phyloP scores from a whole-genome alignment of 169 alveolate species.

The Babesia caballi region DNA sequence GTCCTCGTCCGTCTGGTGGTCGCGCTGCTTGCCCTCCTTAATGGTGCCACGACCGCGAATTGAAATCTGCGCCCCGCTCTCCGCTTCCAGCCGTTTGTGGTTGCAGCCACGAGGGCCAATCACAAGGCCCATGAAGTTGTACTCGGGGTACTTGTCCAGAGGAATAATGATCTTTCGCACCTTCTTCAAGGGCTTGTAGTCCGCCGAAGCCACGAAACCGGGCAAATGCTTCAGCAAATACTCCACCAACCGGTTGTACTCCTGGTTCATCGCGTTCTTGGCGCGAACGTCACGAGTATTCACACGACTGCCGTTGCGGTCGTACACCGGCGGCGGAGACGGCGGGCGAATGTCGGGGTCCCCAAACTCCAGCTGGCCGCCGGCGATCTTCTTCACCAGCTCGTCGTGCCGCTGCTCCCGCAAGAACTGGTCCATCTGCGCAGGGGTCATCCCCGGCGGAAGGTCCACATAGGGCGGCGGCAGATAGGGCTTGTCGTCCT shows the following conservation, averaged over 20 bases:
- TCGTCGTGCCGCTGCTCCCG: slow-evolving; percentile 89
- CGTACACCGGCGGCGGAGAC: slow-evolving; percentile 90
- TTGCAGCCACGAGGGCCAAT: slow-evolving; percentile 94
- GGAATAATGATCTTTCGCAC: slow-evolving; percentile 84
- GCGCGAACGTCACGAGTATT: slow-evolving; percentile 88
- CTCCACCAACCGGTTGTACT: slow-evolving; percentile 83
- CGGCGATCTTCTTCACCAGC: slow-evolving; percentile 78
- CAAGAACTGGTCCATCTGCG: slow-evolving; percentile 85
- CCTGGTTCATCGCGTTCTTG: slow-evolving; percentile 83
- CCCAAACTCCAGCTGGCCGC: slow-evolving; percentile 84
- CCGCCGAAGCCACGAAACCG: slow-evolving; percentile 88
- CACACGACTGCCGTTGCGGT: slow-evolving; percentile 83
- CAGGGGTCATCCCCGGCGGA: slow-evolving; percentile 85
- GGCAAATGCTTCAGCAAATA: slow-evolving; percentile 79
- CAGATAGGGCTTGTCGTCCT: slow-evolving; percentile 79
- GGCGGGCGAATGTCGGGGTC: slow-evolving; percentile 90
- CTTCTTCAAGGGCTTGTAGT: slow-evolving; percentile 84
- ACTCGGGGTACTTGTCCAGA: slow-evolving; percentile 87
- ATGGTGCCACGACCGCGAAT: slow-evolving; percentile 87
- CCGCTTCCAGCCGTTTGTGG: slow-evolving; percentile 89
- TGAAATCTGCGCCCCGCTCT: slow-evolving; percentile 86
- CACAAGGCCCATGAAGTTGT: slow-evolving; percentile 91
- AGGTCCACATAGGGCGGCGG: slow-evolving; percentile 89
- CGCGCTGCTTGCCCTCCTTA: slow-evolving; percentile 87
- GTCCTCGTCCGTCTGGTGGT: slow-evolving; percentile 85